These are phyloP conservation scores for Mycena kentingensis DNA, from an alignment of 768 basidiomycete species.

Conservation along the genomic window DNA sequence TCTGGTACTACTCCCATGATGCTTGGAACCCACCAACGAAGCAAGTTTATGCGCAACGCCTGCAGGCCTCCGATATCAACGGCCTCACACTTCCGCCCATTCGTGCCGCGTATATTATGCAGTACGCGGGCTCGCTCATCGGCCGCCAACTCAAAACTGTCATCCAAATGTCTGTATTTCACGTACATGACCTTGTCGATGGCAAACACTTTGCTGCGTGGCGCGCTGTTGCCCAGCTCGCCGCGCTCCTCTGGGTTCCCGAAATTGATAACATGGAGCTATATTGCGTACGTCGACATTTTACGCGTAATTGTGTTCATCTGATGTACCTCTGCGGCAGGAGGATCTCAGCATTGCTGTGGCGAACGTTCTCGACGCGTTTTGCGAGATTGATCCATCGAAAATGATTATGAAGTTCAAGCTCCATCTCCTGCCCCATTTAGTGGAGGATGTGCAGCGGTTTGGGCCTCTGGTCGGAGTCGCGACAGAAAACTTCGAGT, in stretches of 20 bases:
- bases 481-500: constrained; percentile 28
- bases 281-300: constrained; percentile 33
- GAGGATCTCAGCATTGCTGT: constrained; percentile 8
- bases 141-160: constrained; percentile 45
- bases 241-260: constrained; percentile 43
- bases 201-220: constrained; percentile 28
- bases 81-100: constrained; percentile 37
- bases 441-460: constrained; percentile 6
- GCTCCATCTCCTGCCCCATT: constrained; percentile 21
- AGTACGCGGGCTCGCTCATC: constrained; percentile 44
- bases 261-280: constrained; percentile 38
- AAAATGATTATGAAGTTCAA: constrained; percentile 24
- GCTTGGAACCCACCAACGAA: constrained; percentile 31
- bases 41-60: constrained; percentile 28
- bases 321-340: constrained; percentile 1
- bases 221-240: constrained; percentile 35
- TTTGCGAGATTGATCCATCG: constrained; percentile 16
- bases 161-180: constrained; percentile 39
- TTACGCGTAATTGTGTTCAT: background rate
- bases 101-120: constrained; percentile 43
- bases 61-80: constrained; percentile 34
- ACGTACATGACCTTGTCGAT: constrained; percentile 36
- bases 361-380: constrained; percentile 23
- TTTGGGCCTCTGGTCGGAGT: constrained; percentile 19
- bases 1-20: constrained; percentile 39